A percentile compares a stretch with the other conserved stretches of the same genome.
Evolutionary conservation across 2,329 filamentous ascomycete genomes (phyloP).

Genomic region (Myotisia sp.): DNA sequence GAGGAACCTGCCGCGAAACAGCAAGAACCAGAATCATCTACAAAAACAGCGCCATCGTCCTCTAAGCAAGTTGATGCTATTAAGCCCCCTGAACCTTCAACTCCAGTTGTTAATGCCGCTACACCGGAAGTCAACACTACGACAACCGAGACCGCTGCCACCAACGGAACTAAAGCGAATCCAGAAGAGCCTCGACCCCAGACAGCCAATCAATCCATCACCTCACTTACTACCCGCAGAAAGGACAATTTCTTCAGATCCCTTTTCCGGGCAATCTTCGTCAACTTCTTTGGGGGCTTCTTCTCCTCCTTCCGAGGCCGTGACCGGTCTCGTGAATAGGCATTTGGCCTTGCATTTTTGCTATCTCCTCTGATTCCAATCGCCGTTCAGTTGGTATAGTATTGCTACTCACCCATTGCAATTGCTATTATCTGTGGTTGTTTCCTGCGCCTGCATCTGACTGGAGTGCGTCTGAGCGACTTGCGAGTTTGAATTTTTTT

Average conservation of each 20-base stretch:
- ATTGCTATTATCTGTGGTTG: too few species aligned
- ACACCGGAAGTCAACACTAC: neutral
- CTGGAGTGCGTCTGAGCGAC: too few species aligned
- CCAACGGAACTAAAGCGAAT: constrained; percentile 3
- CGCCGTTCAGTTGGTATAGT: constrained; percentile 18
- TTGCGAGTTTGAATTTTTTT: constrained; percentile 19
- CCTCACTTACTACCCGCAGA: constrained; percentile 23
- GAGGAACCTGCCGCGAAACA: neutral
- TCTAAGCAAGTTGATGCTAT: neutral
- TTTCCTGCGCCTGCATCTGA: too few species aligned
- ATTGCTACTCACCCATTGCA: too few species aligned
- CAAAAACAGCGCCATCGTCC: too few species aligned
- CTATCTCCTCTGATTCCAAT: too few species aligned
- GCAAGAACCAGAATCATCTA: neutral
- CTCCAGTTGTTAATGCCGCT: neutral
- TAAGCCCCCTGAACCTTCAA: neutral
- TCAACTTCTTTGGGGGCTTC: constrained; percentile 26
- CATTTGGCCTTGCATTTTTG: too few species aligned
- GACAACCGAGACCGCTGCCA: constrained; percentile 1
- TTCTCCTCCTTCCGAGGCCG: constrained; percentile 28
- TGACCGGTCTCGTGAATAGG: too few species aligned
- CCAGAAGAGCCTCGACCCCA: constrained; percentile 6
- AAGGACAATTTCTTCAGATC: constrained; percentile 29
- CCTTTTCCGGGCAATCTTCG: constrained; percentile 28
- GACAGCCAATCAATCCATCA: constrained; percentile 23